Evolutionary conservation across 2,329 filamentous ascomycete species (phyloP).

Genomic region (Dothidotthia symphoricarpi): DNA sequence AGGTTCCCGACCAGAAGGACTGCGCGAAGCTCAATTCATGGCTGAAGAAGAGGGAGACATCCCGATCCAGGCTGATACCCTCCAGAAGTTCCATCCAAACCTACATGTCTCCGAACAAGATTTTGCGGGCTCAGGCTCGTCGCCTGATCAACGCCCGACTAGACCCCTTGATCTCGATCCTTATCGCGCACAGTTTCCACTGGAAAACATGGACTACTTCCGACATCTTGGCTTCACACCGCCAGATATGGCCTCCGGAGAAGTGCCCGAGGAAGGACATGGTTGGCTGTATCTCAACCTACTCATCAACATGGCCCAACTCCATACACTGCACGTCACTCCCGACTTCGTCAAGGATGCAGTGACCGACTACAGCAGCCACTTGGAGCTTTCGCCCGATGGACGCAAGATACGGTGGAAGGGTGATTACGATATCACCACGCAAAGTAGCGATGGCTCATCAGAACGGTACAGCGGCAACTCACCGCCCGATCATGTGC

Average conservation of each 20-base stretch:
- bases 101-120: conserved; percentile 26
- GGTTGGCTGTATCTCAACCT: conserved; percentile 84
- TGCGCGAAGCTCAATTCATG: conserved; percentile 50
- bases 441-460: conserved; percentile 61
- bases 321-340: conserved; percentile 82
- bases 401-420: conserved; percentile 79
- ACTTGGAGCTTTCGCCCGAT: conserved; percentile 74
- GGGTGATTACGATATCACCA: conserved; percentile 65
- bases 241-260: conserved; percentile 52
- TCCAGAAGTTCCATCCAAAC: conserved; percentile 19
- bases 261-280: conserved; percentile 62
- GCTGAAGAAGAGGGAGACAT: conserved; percentile 6
- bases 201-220: conserved; percentile 78
- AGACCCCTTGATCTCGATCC: conserved; percentile 74
- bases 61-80: conserved; percentile 10
- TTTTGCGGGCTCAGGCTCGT: conserved; percentile 34
- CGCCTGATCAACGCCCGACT: conserved; percentile 72
- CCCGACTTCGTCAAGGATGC: conserved; percentile 73
- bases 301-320: conserved; percentile 75
- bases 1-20: conserved; percentile 40
- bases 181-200: conserved; percentile 69
- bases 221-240: conserved; percentile 69
- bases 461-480: conserved; percentile 43
- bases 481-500: conserved; percentile 50
- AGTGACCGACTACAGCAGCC: conserved; percentile 66